These are phyloP conservation scores for Penicillium taxi DNA, from an alignment of 495 filamentous ascomycete genomes.

Conservation along the genomic window DNA sequence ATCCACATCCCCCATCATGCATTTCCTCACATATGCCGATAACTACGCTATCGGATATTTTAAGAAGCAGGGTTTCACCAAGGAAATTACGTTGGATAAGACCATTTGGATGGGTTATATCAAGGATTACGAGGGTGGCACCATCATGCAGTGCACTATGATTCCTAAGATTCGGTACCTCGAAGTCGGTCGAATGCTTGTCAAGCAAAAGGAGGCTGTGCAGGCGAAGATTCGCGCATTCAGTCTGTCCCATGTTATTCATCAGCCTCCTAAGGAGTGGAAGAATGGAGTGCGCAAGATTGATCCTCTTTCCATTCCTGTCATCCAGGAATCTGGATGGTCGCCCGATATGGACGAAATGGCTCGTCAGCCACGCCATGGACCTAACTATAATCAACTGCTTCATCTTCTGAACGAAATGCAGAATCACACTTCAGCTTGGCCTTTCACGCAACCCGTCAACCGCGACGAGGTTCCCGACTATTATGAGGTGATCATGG, in stretches of 20 bases:
- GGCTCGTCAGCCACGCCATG: slow-evolving; percentile 91
- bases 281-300: slow-evolving; percentile 60
- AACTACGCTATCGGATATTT: slow-evolving; percentile 99
- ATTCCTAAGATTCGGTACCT: slow-evolving; percentile 90
- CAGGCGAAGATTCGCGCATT: slow-evolving; percentile 90
- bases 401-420: slow-evolving; percentile 89
- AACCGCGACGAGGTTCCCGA: slow-evolving; percentile 92
- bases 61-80: slow-evolving; percentile 98
- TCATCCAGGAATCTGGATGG: slow-evolving; percentile 88
- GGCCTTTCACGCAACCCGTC: slow-evolving; percentile 92
- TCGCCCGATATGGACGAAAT: slow-evolving; percentile 95
- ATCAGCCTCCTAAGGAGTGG: slow-evolving; percentile 79
- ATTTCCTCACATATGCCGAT: slow-evolving; percentile 97
- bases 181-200: slow-evolving; percentile 85
- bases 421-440: slow-evolving; percentile 83
- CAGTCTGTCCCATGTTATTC: slow-evolving; percentile 79
- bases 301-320: slow-evolving; percentile 72
- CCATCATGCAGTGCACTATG: slow-evolving; percentile 99
- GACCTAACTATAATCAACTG: slow-evolving; percentile 90
- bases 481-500: slow-evolving; percentile 97
- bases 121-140: slow-evolving; percentile 98
- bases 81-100: slow-evolving; percentile 89
- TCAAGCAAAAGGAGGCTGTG: slow-evolving; percentile 94
- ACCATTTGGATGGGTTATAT: slow-evolving; percentile 99
- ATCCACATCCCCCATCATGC: slow-evolving; percentile 92